A percentile compares a stretch with the other conserved stretches of the same genome.
Evolutionary conservation across 192 early-diverging fungal species (phyloP).

Genomic region (Mycoemilia scoparia): DNA sequence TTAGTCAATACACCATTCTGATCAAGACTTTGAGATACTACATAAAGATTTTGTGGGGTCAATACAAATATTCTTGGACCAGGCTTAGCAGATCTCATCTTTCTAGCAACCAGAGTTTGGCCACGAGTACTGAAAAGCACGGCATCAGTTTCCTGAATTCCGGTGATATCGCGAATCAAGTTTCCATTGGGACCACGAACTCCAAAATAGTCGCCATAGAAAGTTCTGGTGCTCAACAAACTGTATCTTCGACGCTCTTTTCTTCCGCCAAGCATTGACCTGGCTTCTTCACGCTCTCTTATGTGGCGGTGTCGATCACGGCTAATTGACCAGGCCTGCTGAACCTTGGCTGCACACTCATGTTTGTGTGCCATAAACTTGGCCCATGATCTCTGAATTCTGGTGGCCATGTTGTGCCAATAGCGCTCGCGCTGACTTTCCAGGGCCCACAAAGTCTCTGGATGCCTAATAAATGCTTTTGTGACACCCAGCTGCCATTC

Average conservation of each 20-base stretch:
- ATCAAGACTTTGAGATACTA: conserved; percentile 31
- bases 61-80: conserved; percentile 54
- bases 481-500: conserved; percentile 94
- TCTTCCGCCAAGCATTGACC: conserved; percentile 67
- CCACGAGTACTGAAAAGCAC: conserved; percentile 42
- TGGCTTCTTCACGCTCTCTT: conserved; percentile 84
- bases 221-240: conserved; percentile 62
- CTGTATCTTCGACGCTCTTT: conserved; percentile 87
- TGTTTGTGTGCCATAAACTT: conserved; percentile 48
- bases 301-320: conserved; percentile 79
- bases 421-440: conserved; percentile 87
- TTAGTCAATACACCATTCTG: conserved; percentile 35
- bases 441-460: conserved; percentile 79
- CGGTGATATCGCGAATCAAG: conserved; percentile 17
- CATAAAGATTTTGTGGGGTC: conserved; percentile 36
- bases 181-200: conserved; percentile 17
- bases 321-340: conserved; percentile 54
- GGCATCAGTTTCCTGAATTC: conserved; percentile 20
- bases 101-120: conserved; percentile 43
- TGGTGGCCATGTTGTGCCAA: conserved; percentile 87
- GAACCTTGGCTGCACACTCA: conserved; percentile 47
- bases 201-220: conserved; percentile 79
- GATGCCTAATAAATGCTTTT: conserved; percentile 91
- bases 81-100: conserved; percentile 53
- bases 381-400: conserved; percentile 83